Percentiles rank a stretch among this genome's conserved stretches.
These are phyloP conservation scores for Trypanosoma lewisi DNA, from an alignment of 208 protist species.

Conservation along the genomic window DNA sequence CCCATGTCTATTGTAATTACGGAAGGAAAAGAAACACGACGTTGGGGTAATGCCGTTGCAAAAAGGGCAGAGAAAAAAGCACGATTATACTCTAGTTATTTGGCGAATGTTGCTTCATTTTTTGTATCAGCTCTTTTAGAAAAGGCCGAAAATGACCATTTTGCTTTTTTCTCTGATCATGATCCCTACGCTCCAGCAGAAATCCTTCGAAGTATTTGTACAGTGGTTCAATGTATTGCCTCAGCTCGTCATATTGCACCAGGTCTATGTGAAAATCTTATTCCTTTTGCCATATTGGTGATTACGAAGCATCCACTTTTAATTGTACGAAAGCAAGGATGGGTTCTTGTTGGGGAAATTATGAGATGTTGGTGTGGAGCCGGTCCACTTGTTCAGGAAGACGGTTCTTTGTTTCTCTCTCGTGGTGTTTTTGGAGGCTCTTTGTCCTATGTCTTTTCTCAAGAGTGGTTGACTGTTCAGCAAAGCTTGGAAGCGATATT, in stretches of 20 bases:
- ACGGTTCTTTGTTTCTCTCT: not conserved
- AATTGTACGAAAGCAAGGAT: conserved; percentile 31
- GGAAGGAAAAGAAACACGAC: conserved; percentile 59
- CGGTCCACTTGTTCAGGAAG: conserved; percentile 32
- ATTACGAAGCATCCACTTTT: conserved; percentile 29
- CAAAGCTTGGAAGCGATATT: conserved; percentile 40
- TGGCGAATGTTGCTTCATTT: conserved; percentile 37
- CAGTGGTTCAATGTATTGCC: conserved; percentile 29
- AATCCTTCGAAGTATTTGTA: conserved; percentile 35
- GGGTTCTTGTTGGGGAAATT: conserved; percentile 38
- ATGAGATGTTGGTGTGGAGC: conserved; percentile 59
- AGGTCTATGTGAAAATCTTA: conserved; percentile 23
- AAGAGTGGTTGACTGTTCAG: conserved; percentile 40
- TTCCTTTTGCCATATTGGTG: conserved; percentile 36
- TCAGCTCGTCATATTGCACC: conserved; percentile 25
- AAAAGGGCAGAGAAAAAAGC: conserved; percentile 23
- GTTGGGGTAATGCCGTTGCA: conserved; percentile 54
- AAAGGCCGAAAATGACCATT: conserved; percentile 53
- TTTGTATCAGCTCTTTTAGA: conserved; percentile 58
- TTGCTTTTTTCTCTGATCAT: conserved; percentile 56
- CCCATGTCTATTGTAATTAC: conserved; percentile 33
- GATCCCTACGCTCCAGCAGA: conserved; percentile 68
- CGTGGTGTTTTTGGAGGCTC: conserved; percentile 13
- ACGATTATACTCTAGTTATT: conserved; percentile 29
- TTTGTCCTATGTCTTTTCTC: conserved; percentile 34